phyloP scores from a whole-genome alignment of 257 asterid species.

The Nicotiana attenuata region DNA sequence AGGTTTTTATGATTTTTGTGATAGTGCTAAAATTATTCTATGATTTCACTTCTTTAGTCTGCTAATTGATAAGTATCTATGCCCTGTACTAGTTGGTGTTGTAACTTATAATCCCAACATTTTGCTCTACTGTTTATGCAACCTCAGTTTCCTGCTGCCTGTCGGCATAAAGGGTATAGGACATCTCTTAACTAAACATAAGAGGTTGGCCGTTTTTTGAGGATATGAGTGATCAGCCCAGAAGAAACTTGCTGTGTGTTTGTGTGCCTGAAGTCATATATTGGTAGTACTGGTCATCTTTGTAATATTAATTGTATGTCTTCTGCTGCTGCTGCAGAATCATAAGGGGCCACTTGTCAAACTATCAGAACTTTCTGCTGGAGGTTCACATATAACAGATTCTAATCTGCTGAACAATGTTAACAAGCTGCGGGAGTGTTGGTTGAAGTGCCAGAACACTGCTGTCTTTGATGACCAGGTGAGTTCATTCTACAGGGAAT shows the following conservation, averaged over 20 bases:
- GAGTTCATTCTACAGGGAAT: conserved; percentile 14
- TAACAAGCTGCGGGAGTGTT: conserved; percentile 50
- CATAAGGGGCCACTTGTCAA: conserved; percentile 25
- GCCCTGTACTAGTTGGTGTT: background rate
- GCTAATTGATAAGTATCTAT: background rate
- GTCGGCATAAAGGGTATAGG: background rate
- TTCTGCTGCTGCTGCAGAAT: conserved; percentile 30
- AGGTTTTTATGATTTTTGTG: conserved; percentile 36
- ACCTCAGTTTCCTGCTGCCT: background rate
- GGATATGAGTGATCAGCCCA: background rate
- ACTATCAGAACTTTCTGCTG: conserved; percentile 36
- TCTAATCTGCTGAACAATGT: conserved; percentile 35
- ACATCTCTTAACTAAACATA: background rate
- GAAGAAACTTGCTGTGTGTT: background rate
- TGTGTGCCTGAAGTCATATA: background rate
- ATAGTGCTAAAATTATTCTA: background rate
- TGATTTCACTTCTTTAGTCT: background rate
- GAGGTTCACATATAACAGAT: conserved; percentile 29
- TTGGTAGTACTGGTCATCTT: background rate
- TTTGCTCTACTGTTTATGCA: background rate
- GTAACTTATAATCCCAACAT: background rate
- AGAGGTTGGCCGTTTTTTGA: background rate
- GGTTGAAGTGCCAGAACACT: conserved; percentile 49
- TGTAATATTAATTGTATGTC: background rate
- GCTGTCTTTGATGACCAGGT: conserved; percentile 66